Conservation (phyloP, 495 filamentous ascomycete genomes). For the Neurospora sp. region DNA sequence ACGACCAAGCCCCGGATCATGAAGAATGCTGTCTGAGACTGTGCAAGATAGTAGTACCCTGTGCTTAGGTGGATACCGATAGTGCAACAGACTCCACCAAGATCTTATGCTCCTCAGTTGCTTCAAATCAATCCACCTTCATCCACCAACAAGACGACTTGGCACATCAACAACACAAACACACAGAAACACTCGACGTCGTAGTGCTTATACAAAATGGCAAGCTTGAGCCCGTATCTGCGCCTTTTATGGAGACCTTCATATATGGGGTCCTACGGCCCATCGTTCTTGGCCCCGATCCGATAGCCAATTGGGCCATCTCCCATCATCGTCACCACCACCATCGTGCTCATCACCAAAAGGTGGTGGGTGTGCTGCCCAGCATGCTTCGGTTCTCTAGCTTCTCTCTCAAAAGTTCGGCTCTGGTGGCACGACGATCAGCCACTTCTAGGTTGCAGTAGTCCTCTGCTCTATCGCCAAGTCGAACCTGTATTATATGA, state of each 20-base stretch:
- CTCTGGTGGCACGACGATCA: background rate
- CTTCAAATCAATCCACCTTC: background rate
- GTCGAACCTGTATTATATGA: background rate
- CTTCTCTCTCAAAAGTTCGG: background rate
- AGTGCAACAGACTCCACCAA: background rate
- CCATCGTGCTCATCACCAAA: background rate
- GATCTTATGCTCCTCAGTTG: background rate
- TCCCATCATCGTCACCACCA: background rate
- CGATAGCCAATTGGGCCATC: background rate
- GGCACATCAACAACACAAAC: background rate
- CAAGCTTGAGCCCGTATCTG: background rate
- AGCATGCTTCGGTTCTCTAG: background rate
- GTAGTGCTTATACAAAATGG: background rate
- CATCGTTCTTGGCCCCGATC: background rate
- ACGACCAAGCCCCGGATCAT: background rate
- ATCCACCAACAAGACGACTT: background rate
- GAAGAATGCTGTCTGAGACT: background rate
- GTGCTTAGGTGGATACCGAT: background rate
- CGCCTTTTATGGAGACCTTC: background rate
- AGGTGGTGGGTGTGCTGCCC: background rate
- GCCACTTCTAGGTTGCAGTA: background rate
- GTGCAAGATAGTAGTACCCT: background rate
- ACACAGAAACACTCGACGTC: background rate
- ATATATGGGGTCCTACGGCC: background rate
- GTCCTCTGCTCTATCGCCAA: background rate